Percentiles rank a stretch among this genome's conserved stretches.
phyloP scores from a whole-genome alignment of 2,329 filamentous ascomycete genomes.

The Trichoderma atrobrunneum region DNA sequence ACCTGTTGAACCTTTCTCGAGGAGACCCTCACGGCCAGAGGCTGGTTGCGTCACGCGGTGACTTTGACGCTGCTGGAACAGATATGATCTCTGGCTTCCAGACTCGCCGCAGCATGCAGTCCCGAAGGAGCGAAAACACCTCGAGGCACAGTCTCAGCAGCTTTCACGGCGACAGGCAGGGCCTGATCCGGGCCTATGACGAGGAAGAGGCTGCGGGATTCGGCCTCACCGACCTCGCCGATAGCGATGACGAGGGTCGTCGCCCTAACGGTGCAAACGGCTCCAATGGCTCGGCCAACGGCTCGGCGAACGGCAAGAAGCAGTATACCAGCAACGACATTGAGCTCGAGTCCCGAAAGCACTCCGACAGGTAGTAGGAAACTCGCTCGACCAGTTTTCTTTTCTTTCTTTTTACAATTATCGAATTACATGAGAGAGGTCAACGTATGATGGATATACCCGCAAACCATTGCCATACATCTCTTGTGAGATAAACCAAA shows the following conservation, averaged over 20 bases:
- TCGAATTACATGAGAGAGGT: constrained; percentile 1
- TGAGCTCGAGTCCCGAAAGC: constrained; percentile 51
- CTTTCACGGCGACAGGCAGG: constrained; percentile 68
- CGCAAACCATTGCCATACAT: constrained; percentile 8
- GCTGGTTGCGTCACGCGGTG: constrained; percentile 58
- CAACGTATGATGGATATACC: constrained; percentile 18
- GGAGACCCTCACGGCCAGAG: constrained; percentile 79
- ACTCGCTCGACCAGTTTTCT: background rate
- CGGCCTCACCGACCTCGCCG: constrained; percentile 73
- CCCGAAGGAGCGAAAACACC: constrained; percentile 69
- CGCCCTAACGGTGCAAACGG: constrained; percentile 14
- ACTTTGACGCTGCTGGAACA: constrained; percentile 79
- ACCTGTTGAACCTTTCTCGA: constrained; percentile 92
- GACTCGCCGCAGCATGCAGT: constrained; percentile 91
- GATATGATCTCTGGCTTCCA: constrained; percentile 87
- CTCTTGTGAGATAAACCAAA: constrained; percentile 13
- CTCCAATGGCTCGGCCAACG: constrained; percentile 41
- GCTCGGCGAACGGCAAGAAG: constrained; percentile 43
- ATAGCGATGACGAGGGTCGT: constrained; percentile 62
- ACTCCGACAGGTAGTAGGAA: constrained; percentile 32
- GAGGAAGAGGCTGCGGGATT: constrained; percentile 73
- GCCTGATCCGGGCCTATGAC: constrained; percentile 85
- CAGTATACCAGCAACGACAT: constrained; percentile 41
- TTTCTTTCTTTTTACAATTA: background rate
- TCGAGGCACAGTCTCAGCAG: constrained; percentile 62